Conservation (phyloP, 257 asterid genomes). For the Cordia subcordata region DNA sequence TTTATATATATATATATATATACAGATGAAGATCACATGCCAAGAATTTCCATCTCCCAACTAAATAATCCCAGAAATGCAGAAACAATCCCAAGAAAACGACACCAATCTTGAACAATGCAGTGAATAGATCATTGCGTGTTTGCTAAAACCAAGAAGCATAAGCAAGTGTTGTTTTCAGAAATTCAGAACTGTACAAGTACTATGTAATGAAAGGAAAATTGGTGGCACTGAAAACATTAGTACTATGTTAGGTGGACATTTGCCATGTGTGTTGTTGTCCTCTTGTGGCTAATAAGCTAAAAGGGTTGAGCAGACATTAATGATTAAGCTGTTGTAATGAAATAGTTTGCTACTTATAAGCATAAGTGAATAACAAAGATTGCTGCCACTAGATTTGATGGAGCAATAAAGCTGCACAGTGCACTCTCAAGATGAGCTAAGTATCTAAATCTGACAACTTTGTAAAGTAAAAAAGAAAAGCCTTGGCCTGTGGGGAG, state of each 20-base stretch:
- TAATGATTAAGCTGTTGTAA: no score
- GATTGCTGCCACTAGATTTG: conserved; percentile 27
- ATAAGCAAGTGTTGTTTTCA: no score
- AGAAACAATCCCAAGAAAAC: conserved; percentile 13
- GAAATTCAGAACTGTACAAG: not conserved
- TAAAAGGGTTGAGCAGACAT: no score
- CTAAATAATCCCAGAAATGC: conserved; percentile 16
- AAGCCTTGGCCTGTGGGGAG: conserved; percentile 24
- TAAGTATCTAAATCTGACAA: conserved; percentile 30
- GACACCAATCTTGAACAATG: not conserved
- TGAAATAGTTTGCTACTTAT: conserved; percentile 30
- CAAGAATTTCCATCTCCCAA: conserved; percentile 26
- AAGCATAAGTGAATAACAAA: conserved; percentile 15
- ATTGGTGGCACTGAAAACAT: not conserved
- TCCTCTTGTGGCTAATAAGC: no score
- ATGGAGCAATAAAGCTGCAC: conserved; percentile 26
- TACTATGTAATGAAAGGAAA: not conserved
- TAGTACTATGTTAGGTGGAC: not conserved
- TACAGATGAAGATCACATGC: conserved; percentile 19
- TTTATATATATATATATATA: no score
- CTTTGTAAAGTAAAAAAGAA: conserved; percentile 9
- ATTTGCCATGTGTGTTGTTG: no score
- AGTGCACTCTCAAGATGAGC: conserved; percentile 20
- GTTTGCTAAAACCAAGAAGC: not conserved
- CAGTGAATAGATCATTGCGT: not conserved